Evolutionary conservation across 202 grass and related monocot species (phyloP), one percentile per base, ranked within the genome.

Genomic region (Zizania palustris): DNA sequence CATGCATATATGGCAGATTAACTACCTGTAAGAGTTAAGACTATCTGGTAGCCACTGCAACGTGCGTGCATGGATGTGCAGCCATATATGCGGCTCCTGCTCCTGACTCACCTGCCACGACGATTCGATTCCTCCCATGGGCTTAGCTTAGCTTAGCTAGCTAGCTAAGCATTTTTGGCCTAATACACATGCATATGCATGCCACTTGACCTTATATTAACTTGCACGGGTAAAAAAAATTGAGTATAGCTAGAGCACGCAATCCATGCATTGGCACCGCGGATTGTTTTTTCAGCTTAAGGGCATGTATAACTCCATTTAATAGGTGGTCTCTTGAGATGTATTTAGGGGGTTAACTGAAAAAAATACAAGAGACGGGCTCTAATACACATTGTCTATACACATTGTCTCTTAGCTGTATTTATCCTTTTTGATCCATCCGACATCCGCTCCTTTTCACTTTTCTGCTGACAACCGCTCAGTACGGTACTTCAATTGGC

Each of bases 1-100:
- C 28, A 76, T 16, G 64, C 55, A 77, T 42, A 16, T 9, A 39
- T 39, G 74, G 60, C 44, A 51, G 55, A 63, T 39, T 65, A 72
- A 9, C 41, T 9, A 51, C 36, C 45, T 15, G 46, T 21, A 20
- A 16, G n/a, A n/a, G n/a, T n/a, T 21, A 20, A 9, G 11, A 45
- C 51, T 15, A 45, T 69, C 50, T 6, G n/a, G 19, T 68, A 0
- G 5, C 22, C 5, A 44, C 34, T 67, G 65, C 20, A 5, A 28
- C 45, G 3, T 54, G 51, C n/a, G 19, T 55, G n/a, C 51, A 43
- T 71, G 22, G 39, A 19, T 8, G 46, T 8, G 46, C 60, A 54
- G 78, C 59, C 22, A 40, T n/a, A n/a, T n/a, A n/a, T 33, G 69
- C 40, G 40, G 28, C 28, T 28, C 28, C 18, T 9, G 28, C 28